A percentile compares a stretch with the other conserved stretches of the same genome.
Conservation (phyloP, 169 alveolate genomes). For the Cryptosporidium xiaoi region DNA sequence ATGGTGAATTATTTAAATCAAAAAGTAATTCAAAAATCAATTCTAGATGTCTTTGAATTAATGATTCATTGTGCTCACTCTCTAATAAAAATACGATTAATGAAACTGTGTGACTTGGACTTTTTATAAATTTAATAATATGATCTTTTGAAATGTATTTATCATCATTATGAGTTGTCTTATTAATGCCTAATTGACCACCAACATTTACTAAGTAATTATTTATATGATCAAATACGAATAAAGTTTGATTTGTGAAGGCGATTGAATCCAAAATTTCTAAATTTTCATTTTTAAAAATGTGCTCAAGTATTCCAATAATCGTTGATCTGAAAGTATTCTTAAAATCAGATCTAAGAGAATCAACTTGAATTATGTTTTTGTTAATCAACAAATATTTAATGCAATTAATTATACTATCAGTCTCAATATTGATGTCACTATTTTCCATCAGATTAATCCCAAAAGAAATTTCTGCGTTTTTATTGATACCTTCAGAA, state of each 20-base stretch:
- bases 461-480: slow-evolving; percentile 7
- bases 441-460: slow-evolving; percentile 1
- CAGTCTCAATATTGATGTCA: slow-evolving; percentile 23
- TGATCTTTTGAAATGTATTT: background rate
- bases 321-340: slow-evolving; percentile 27
- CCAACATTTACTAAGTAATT: background rate
- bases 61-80: background rate
- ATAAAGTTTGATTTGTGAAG: slow-evolving; percentile 29
- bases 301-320: slow-evolving; percentile 9
- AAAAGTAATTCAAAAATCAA: slow-evolving; percentile 12
- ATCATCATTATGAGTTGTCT: background rate
- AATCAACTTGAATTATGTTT: slow-evolving; percentile 31
- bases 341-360: background rate
- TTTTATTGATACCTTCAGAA: background rate
- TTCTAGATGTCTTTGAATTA: background rate
- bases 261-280: slow-evolving; percentile 29
- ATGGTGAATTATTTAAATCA: slow-evolving; percentile 32
- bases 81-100: slow-evolving; percentile 11
- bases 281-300: slow-evolving; percentile 20
- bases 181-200: background rate
- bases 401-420: slow-evolving; percentile 31
- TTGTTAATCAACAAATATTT: slow-evolving; percentile 28
- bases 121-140: slow-evolving; percentile 11
- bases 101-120: slow-evolving; percentile 55
- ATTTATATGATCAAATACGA: slow-evolving; percentile 13